phyloP scores from a whole-genome alignment of 2,329 filamentous ascomycete genomes.

The Fusarium neocosmosporiellum region DNA sequence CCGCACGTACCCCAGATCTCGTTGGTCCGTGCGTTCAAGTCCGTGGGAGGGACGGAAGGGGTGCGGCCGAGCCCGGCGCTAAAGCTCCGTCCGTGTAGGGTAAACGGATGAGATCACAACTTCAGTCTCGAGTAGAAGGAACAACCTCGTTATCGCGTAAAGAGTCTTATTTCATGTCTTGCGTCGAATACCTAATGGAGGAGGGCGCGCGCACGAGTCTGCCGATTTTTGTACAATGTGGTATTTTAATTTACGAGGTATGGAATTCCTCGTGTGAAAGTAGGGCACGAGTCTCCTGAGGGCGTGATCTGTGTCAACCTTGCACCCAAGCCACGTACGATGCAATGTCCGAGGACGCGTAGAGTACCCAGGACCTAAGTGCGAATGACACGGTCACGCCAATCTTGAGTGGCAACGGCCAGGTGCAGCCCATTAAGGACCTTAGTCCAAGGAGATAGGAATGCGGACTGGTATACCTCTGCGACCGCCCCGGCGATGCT shows the following conservation, averaged over 20 bases:
- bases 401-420: not conserved
- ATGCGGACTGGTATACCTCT: constrained; percentile 6
- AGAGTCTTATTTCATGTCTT: not conserved
- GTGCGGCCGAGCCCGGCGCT: not conserved
- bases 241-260: not conserved
- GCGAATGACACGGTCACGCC: not conserved
- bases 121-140: not conserved
- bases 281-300: constrained; percentile 28
- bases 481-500: not conserved
- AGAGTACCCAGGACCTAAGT: not conserved
- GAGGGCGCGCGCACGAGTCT: not conserved
- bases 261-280: not conserved
- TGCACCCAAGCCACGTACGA: constrained; percentile 13
- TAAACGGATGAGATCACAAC: not conserved
- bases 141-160: not conserved
- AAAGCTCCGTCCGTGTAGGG: not conserved
- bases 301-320: constrained; percentile 6
- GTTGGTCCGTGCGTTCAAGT: constrained; percentile 32
- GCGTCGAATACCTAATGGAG: not conserved
- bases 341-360: not conserved
- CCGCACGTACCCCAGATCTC: constrained; percentile 23
- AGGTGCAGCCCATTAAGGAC: constrained; percentile 12
- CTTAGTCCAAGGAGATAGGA: constrained; percentile 17
- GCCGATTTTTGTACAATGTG: not conserved
- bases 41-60: not conserved